These are phyloP conservation scores for Golovinomyces cichoracearum DNA, from an alignment of 2,329 filamentous ascomycete species.

Conservation along the genomic window DNA sequence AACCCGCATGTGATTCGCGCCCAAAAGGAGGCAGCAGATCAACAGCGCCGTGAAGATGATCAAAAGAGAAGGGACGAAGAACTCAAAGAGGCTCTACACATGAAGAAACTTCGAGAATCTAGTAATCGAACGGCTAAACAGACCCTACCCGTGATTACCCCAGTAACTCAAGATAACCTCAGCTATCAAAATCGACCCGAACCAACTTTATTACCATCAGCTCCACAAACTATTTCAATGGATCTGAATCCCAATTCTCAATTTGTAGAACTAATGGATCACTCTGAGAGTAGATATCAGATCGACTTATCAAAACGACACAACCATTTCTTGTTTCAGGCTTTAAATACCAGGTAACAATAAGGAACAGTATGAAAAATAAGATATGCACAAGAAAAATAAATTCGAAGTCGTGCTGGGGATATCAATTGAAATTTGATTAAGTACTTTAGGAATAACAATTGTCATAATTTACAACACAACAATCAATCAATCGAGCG, in stretches of 20 bases:
- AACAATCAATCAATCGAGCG: background rate
- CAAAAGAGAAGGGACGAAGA: background rate
- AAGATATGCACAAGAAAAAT: too few relatives aligned
- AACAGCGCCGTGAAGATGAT: background rate
- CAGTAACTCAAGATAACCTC: background rate
- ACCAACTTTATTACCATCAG: background rate
- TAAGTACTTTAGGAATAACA: too few relatives aligned
- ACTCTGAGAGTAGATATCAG: too few relatives aligned
- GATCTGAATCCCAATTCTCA: background rate
- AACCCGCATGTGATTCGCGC: background rate
- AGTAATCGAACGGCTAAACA: background rate
- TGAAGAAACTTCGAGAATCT: background rate
- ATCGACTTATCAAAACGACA: too few relatives aligned
- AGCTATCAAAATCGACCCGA: background rate
- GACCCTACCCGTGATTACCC: background rate
- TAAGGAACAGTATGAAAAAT: too few relatives aligned
- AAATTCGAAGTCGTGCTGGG: too few relatives aligned
- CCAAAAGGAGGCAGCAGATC: background rate
- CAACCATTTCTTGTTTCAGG: too few relatives aligned
- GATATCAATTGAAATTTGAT: too few relatives aligned
- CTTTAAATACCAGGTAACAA: too few relatives aligned
- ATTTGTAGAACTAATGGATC: too few relatives aligned
- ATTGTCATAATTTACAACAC: too few relatives aligned
- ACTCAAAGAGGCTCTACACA: background rate
- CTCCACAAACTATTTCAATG: background rate